These are phyloP conservation scores for Pyrenophora tritici-repentis DNA, from an alignment of 2,329 filamentous ascomycete species.

Conservation along the genomic window DNA sequence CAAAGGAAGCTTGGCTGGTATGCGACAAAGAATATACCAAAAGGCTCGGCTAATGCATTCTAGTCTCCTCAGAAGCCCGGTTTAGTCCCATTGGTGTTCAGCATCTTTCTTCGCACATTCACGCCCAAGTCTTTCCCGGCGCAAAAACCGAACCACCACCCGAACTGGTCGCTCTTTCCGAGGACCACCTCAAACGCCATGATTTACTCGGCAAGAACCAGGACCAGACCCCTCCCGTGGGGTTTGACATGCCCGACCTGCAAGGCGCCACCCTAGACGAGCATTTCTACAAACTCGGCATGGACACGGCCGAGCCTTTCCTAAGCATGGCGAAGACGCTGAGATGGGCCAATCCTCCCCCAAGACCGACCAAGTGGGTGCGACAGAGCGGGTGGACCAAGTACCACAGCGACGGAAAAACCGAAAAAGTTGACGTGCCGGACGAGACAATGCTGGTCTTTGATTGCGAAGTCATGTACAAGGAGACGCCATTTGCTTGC, in stretches of 20 bases:
- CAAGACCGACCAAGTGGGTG: conserved; percentile 73
- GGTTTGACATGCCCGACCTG: conserved; percentile 81
- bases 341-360: conserved; percentile 62
- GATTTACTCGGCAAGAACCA: conserved; percentile 89
- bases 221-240: conserved; percentile 73
- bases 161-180: conserved; percentile 78
- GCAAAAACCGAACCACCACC: conserved; percentile 61
- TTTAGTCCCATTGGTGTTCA: conserved; percentile 95
- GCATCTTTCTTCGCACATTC: conserved; percentile 83
- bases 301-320: conserved; percentile 86
- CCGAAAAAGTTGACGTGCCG: conserved; percentile 75
- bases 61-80: conserved; percentile 62
- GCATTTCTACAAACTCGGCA: conserved; percentile 87
- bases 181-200: conserved; percentile 81
- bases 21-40: background rate
- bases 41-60: background rate
- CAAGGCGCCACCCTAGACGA: conserved; percentile 85
- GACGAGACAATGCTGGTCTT: conserved; percentile 85
- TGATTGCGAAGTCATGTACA: conserved; percentile 97
- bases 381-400: conserved; percentile 90
- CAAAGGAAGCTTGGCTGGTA: conserved; percentile 29
- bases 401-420: conserved; percentile 75
- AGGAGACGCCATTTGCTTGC: conserved; percentile 86
- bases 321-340: conserved; percentile 76
- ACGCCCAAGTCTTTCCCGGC: conserved; percentile 78